These are phyloP conservation scores for Hura crepitans DNA, from an alignment of 441 rosid species.

Conservation along the genomic window DNA sequence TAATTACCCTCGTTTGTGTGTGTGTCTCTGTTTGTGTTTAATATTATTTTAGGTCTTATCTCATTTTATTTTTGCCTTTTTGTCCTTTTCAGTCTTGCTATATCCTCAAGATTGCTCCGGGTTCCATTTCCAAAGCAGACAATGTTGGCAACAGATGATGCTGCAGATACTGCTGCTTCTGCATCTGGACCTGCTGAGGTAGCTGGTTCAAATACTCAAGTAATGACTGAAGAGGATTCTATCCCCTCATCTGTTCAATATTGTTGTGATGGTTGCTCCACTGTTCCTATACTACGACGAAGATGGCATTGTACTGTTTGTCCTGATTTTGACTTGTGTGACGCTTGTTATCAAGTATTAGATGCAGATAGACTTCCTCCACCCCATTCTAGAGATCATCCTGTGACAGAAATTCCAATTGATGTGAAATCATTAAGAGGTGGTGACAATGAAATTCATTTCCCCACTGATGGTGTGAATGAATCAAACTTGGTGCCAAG, in stretches of 20 bases:
- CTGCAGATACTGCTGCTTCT: slow-evolving; percentile 57
- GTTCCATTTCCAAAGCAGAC: slow-evolving; percentile 99
- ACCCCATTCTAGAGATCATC: slow-evolving; percentile 97
- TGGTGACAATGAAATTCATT: slow-evolving; percentile 80
- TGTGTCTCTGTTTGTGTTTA: slow-evolving; percentile 17
- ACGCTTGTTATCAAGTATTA: slow-evolving; percentile 89
- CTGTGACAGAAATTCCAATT: slow-evolving; percentile 95
- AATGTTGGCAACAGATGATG: slow-evolving; percentile 86
- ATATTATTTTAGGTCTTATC: slow-evolving; percentile 16
- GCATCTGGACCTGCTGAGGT: slow-evolving; percentile 56
- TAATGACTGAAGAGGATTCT: slow-evolving; percentile 97
- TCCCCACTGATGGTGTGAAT: slow-evolving; percentile 68
- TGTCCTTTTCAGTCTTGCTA: slow-evolving; percentile 75
- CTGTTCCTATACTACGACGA: slow-evolving; percentile 92
- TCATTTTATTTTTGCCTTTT: slow-evolving; percentile 24
- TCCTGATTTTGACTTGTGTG: slow-evolving; percentile 99
- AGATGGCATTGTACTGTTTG: slow-evolving; percentile 99
- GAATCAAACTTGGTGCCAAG: slow-evolving; percentile 57
- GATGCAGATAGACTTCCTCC: slow-evolving; percentile 89
- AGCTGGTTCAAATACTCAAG: slow-evolving; percentile 66
- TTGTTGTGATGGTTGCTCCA: slow-evolving; percentile 99
- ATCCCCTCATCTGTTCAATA: slow-evolving; percentile 96
- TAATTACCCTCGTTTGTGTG: not conserved
- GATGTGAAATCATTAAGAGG: slow-evolving; percentile 92
- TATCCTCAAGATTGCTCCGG: slow-evolving; percentile 98